Conservation (phyloP, 1,139 yeast species). For the Scheffersomyces quercinus region DNA sequence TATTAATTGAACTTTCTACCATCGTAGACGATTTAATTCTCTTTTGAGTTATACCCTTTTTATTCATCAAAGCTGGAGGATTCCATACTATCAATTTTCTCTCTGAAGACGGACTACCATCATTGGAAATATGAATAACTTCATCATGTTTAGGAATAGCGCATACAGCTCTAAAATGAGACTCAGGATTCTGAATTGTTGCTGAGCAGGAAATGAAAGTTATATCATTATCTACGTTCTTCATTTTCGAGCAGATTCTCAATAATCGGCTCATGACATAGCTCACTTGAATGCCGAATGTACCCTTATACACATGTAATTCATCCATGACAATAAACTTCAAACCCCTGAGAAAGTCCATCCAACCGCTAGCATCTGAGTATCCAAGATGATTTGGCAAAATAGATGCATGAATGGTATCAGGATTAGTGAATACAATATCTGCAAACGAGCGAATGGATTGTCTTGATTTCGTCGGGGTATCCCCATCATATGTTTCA, state of each 20-base stretch:
- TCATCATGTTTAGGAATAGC: slow-evolving; percentile 50
- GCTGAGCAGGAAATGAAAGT: slow-evolving; percentile 91
- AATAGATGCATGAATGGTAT: slow-evolving; percentile 83
- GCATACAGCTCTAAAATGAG: slow-evolving; percentile 72
- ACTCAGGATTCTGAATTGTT: slow-evolving; percentile 70
- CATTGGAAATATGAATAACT: slow-evolving; percentile 59
- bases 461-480: slow-evolving; percentile 56
- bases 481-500: slow-evolving; percentile 94
- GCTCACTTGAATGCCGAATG: slow-evolving; percentile 92
- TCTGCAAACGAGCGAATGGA: slow-evolving; percentile 62
- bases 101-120: slow-evolving; percentile 87
- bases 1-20: slow-evolving; percentile 12
- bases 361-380: slow-evolving; percentile 51
- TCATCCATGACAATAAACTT: slow-evolving; percentile 85
- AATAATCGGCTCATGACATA: slow-evolving; percentile 76
- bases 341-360: slow-evolving; percentile 60
- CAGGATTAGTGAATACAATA: slow-evolving; percentile 92
- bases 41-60: slow-evolving; percentile 46
- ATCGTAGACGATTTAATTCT: slow-evolving; percentile 5
- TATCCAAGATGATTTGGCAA: slow-evolving; percentile 63
- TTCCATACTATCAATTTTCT: slow-evolving; percentile 81
- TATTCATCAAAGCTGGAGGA: slow-evolving; percentile 67
- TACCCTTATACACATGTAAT: slow-evolving; percentile 83
- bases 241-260: slow-evolving; percentile 47
- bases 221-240: slow-evolving; percentile 25